These are phyloP conservation scores for Planoprotostelium fungivorum DNA, from an alignment of 78 protist species.

Conservation along the genomic window DNA sequence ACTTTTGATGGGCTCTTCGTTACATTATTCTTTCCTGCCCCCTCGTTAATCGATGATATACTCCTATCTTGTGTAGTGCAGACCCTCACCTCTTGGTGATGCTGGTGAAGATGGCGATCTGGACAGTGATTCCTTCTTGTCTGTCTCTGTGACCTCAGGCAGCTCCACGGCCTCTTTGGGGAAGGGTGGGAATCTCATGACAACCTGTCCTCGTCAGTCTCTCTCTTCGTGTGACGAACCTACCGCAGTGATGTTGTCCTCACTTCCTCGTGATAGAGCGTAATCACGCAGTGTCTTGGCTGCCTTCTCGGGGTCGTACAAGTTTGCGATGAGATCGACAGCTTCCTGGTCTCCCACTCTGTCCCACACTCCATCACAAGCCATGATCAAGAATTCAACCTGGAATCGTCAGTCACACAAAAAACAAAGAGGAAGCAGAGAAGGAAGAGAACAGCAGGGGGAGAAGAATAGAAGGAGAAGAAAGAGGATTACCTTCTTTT, in stretches of 20 bases:
- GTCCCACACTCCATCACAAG: constrained; percentile 82
- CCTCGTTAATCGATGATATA: too few species aligned
- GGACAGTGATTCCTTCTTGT: too few species aligned
- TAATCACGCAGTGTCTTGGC: constrained; percentile 61
- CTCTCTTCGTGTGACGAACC: too few species aligned
- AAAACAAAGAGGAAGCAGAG: not conserved
- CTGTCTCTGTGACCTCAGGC: too few species aligned
- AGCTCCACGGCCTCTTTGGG: too few species aligned
- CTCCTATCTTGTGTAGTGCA: too few species aligned
- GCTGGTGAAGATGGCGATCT: too few species aligned
- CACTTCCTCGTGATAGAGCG: constrained; percentile 67
- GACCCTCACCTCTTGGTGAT: too few species aligned
- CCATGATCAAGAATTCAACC: constrained; percentile 19
- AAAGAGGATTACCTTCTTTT: constrained; percentile 30
- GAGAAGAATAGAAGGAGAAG: not conserved
- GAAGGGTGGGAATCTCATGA: too few species aligned
- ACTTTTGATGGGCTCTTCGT: too few species aligned
- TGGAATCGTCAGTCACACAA: not conserved
- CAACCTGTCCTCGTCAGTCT: too few species aligned
- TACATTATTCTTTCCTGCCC: too few species aligned
- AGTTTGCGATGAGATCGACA: constrained; percentile 21
- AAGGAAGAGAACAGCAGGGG: not conserved
- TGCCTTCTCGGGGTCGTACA: constrained; percentile 71
- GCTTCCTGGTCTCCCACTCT: constrained; percentile 72
- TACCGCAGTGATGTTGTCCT: constrained; percentile 70